Conservation (phyloP, 2,329 filamentous ascomycete genomes). For the Ilyonectria robusta region DNA sequence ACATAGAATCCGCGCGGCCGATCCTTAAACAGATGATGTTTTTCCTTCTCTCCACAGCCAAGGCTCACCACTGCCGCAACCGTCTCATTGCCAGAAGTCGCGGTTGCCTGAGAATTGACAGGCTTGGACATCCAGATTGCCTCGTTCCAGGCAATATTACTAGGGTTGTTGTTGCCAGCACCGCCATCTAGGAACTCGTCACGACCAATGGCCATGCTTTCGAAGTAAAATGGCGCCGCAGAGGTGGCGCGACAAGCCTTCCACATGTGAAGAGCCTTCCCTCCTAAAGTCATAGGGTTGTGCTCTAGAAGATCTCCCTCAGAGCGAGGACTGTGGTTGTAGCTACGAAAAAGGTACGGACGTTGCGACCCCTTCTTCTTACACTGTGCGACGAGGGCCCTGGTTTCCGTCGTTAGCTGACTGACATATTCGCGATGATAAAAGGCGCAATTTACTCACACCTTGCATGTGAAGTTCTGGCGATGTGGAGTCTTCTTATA, state of each 20-base stretch:
- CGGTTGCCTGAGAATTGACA: background rate
- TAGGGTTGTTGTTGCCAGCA: conserved; percentile 3
- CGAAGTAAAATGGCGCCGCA: conserved; percentile 5
- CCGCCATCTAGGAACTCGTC: conserved; percentile 7
- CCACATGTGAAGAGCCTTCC: background rate
- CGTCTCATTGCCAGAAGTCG: background rate
- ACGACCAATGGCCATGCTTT: background rate
- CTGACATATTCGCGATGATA: background rate
- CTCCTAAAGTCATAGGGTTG: background rate
- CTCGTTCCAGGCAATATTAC: background rate
- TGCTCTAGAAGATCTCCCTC: background rate
- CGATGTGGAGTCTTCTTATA: background rate
- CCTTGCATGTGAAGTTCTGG: conserved; percentile 4
- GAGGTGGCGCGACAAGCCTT: background rate
- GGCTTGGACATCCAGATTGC: conserved; percentile 6
- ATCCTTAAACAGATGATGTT: background rate
- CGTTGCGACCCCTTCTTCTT: background rate
- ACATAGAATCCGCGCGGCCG: background rate
- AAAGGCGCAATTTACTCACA: background rate
- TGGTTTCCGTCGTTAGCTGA: background rate
- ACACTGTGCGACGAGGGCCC: background rate
- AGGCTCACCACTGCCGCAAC: background rate
- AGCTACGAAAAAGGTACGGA: conserved; percentile 2
- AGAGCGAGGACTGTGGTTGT: background rate
- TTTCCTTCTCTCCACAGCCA: background rate